phyloP scores from a whole-genome alignment of 2,329 filamentous ascomycete species.

The Cladosporium velox region DNA sequence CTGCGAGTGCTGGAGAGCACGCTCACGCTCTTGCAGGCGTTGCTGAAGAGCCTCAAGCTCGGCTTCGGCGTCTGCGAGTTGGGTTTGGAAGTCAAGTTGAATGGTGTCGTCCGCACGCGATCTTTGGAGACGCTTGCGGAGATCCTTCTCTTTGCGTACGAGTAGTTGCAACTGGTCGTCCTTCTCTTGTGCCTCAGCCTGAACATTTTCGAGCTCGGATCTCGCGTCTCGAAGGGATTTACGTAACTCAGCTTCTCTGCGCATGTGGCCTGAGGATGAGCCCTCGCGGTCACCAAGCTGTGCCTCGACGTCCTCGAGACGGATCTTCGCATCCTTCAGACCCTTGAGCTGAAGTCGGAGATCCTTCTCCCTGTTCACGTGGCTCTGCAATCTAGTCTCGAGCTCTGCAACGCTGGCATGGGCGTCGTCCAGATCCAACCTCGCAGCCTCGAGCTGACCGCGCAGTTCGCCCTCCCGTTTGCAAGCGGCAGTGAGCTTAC shows the following conservation, averaged over 20 bases:
- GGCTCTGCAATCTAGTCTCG: slow-evolving; percentile 32
- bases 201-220: slow-evolving; percentile 36
- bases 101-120: slow-evolving; percentile 32
- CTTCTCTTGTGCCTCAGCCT: slow-evolving; percentile 47
- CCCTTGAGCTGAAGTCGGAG: slow-evolving; percentile 40
- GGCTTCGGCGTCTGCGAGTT: slow-evolving; percentile 42
- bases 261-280: slow-evolving; percentile 38
- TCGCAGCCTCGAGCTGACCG: slow-evolving; percentile 66
- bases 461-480: slow-evolving; percentile 62
- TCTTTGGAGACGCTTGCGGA: slow-evolving; percentile 36
- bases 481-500: slow-evolving; percentile 60
- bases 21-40: slow-evolving; percentile 38
- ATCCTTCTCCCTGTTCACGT: slow-evolving; percentile 39
- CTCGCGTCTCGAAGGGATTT: slow-evolving; percentile 38
- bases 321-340: slow-evolving; percentile 35
- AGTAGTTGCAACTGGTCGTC: slow-evolving; percentile 39
- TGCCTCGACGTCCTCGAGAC: slow-evolving; percentile 39
- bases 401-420: slow-evolving; percentile 59
- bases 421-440: slow-evolving; percentile 42
- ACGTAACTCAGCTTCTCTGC: slow-evolving; percentile 45
- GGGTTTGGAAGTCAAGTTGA: slow-evolving; percentile 41
- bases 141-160: slow-evolving; percentile 46
- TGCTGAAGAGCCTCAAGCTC: slow-evolving; percentile 44
- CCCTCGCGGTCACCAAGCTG: slow-evolving; percentile 52
- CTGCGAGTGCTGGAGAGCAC: slow-evolving; percentile 33